A percentile compares a stretch with the other conserved stretches of the same genome.
Evolutionary conservation across 106 monocot species (phyloP).

Genomic region (Acorus calamus): DNA sequence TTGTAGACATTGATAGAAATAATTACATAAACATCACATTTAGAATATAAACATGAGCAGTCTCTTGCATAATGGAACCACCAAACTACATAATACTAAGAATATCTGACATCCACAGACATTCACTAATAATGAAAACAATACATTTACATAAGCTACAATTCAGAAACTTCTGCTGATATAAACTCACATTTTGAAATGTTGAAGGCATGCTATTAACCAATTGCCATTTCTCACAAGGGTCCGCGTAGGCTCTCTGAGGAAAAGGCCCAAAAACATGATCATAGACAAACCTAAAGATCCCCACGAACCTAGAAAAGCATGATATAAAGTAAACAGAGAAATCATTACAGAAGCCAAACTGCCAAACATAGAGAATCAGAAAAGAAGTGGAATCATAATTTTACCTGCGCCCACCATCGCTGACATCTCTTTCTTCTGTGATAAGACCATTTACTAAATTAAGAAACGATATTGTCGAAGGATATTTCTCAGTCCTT

Average conservation of each 20-base stretch:
- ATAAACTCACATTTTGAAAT: constrained; percentile 66
- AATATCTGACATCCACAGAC: neutral
- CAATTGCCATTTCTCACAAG: constrained; percentile 83
- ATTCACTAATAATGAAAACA: neutral
- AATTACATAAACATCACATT: no score
- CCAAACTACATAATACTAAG: no score
- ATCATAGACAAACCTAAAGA: constrained; percentile 92
- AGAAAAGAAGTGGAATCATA: neutral
- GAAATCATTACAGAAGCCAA: neutral
- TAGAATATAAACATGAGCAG: no score
- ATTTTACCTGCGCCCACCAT: constrained; percentile 69
- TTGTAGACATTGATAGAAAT: no score
- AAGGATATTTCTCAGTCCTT: constrained; percentile 89
- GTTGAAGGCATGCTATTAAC: constrained; percentile 77
- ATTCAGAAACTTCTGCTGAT: neutral
- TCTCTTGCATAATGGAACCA: no score
- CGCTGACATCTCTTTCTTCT: constrained; percentile 73
- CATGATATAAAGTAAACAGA: constrained; percentile 2
- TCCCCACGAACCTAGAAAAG: constrained; percentile 66
- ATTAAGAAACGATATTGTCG: constrained; percentile 88
- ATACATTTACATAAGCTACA: neutral
- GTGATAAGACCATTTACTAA: constrained; percentile 81
- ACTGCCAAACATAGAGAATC: neutral
- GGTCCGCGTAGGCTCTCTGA: constrained; percentile 87
- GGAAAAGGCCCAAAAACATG: constrained; percentile 84